Evolutionary conservation across 306 rosid species (phyloP).

Genomic region (Trichosanthes cucumerina): DNA sequence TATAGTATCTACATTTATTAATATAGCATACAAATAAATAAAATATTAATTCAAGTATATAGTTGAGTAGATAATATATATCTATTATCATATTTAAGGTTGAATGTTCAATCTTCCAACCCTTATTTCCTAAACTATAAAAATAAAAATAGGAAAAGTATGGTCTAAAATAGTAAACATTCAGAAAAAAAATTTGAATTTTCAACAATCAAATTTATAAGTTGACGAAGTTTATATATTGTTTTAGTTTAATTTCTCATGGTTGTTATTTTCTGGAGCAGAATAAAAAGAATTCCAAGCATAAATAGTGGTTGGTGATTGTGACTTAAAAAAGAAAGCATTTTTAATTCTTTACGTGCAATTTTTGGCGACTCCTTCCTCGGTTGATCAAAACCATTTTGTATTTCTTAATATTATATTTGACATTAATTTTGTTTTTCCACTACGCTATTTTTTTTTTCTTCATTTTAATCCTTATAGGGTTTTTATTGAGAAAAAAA

Average conservation of each 20-base stretch:
- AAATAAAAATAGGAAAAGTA: background rate
- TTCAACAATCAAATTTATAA: background rate
- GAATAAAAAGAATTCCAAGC: background rate
- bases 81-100: too few relatives aligned
- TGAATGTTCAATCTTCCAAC: too few relatives aligned
- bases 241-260: background rate
- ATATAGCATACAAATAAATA: too few relatives aligned
- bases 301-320: background rate
- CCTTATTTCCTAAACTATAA: background rate
- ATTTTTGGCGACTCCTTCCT: background rate
- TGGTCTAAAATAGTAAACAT: background rate
- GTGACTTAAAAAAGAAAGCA: background rate
- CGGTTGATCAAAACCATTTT: background rate
- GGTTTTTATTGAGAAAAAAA: too few relatives aligned
- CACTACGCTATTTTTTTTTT: too few relatives aligned
- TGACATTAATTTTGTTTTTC: background rate
- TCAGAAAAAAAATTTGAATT: background rate
- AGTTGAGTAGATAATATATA: too few relatives aligned
- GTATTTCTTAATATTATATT: background rate
- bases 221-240: background rate
- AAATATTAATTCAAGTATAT: too few relatives aligned
- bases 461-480: too few relatives aligned
- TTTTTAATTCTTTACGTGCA: background rate
- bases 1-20: too few relatives aligned
- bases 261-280: background rate